Percentiles rank a stretch among this genome's conserved stretches.
phyloP scores from a whole-genome alignment of 768 basidiomycete genomes.

The Kondoa subrosea region DNA sequence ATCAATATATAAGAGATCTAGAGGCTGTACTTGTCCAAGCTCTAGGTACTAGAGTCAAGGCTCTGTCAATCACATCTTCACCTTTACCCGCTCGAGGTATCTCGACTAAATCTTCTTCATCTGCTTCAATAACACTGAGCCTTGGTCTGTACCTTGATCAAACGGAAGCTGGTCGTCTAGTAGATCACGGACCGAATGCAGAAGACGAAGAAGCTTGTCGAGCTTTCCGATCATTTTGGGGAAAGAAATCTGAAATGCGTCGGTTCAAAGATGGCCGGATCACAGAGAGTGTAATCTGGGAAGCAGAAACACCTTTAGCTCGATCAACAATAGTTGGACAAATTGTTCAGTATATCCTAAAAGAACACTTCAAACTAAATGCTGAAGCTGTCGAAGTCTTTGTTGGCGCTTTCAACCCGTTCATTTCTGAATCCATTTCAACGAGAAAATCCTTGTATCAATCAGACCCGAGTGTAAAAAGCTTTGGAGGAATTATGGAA shows the following conservation, averaged over 20 bases:
- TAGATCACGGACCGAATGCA: slow-evolving; percentile 78
- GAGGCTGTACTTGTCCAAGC: slow-evolving; percentile 40
- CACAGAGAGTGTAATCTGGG: slow-evolving; percentile 90
- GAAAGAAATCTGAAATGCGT: slow-evolving; percentile 72
- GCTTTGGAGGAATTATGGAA: slow-evolving; percentile 41
- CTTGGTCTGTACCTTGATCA: slow-evolving; percentile 63
- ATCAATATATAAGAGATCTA: slow-evolving; percentile 14
- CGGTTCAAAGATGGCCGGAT: slow-evolving; percentile 94
- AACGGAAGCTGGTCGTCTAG: slow-evolving; percentile 57
- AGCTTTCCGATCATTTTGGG: slow-evolving; percentile 75
- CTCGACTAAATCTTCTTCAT: slow-evolving; percentile 30
- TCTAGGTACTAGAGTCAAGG: slow-evolving; percentile 54
- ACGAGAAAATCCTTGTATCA: slow-evolving; percentile 31
- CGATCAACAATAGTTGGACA: slow-evolving; percentile 56
- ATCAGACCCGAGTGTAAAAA: slow-evolving; percentile 32
- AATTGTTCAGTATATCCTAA: slow-evolving; percentile 58
- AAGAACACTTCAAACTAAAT: slow-evolving; percentile 54
- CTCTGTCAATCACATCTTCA: slow-evolving; percentile 39
- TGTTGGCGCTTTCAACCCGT: slow-evolving; percentile 31
- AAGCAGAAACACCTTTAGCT: slow-evolving; percentile 45
- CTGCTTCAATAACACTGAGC: slow-evolving; percentile 38
- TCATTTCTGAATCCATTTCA: slow-evolving; percentile 30
- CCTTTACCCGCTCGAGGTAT: not conserved
- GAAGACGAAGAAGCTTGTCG: slow-evolving; percentile 41
- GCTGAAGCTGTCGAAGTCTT: slow-evolving; percentile 34